phyloP scores from a whole-genome alignment of 1,139 yeast species.

The Taphrina deformans region DNA sequence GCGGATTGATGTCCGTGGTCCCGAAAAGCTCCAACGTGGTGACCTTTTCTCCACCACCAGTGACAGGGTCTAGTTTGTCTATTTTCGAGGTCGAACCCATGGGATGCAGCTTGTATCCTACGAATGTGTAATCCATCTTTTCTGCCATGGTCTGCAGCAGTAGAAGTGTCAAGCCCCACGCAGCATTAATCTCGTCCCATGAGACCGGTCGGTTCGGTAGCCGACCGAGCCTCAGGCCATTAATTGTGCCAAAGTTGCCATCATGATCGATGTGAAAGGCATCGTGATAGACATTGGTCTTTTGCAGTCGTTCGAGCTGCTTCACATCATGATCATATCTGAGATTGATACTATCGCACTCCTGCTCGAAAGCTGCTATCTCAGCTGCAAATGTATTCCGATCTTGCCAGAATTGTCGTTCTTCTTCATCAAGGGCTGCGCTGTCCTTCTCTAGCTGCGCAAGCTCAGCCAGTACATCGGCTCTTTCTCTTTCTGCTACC shows the following conservation, averaged over 20 bases:
- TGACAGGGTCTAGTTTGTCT: slow-evolving; percentile 54
- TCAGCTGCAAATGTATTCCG: slow-evolving; percentile 24
- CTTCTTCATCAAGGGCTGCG: slow-evolving; percentile 39
- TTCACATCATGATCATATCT: slow-evolving; percentile 37
- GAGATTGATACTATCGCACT: slow-evolving; percentile 38
- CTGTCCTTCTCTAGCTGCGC: slow-evolving; percentile 43
- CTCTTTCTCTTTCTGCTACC: slow-evolving; percentile 45
- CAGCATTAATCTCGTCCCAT: slow-evolving; percentile 92
- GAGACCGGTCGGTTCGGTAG: slow-evolving; percentile 58
- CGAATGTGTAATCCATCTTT: slow-evolving; percentile 57
- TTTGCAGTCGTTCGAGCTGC: slow-evolving; percentile 54
- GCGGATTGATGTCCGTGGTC: slow-evolving; percentile 60
- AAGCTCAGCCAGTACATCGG: slow-evolving; percentile 44
- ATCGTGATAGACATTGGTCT: slow-evolving; percentile 75
- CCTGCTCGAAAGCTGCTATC: slow-evolving; percentile 33
- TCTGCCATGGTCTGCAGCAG: slow-evolving; percentile 65
- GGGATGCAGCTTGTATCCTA: slow-evolving; percentile 68
- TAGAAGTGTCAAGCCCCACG: slow-evolving; percentile 79
- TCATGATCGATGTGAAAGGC: slow-evolving; percentile 80
- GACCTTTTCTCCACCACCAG: slow-evolving; percentile 43
- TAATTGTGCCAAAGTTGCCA: slow-evolving; percentile 82
- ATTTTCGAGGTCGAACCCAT: slow-evolving; percentile 83
- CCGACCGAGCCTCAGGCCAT: slow-evolving; percentile 76
- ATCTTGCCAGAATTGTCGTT: slow-evolving; percentile 34
- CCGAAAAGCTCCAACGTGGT: slow-evolving; percentile 55